Evolutionary conservation across 257 asterid genomes (phyloP), one percentile per base, ranked within the genome.

Genomic region (Vinca minor): DNA sequence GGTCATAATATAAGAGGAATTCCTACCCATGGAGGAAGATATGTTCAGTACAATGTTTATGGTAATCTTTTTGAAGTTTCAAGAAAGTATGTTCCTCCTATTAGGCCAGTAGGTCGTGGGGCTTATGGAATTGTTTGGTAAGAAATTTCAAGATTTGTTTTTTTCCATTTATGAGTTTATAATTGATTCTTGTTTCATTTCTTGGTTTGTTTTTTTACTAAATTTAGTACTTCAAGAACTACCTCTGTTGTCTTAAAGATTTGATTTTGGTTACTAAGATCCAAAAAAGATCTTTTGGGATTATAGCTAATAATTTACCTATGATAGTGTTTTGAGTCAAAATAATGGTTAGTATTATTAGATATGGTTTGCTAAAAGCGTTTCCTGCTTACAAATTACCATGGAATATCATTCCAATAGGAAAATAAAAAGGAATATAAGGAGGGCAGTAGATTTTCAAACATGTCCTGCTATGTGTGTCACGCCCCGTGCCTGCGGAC

Each of bases 71-170:
- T 79, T 62, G 84, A 79, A 71, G 84, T 79, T 67, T 64, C 84
- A 34, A 76, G 75, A 71, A 79, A 79, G 63, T 79, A 79, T 73
- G 71, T 76, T 73, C 84, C 84, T 61, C 84, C 84, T 54, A 69
- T 79, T 49, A 66, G 84, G 74, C 84, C 81, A 31, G 76, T 79
- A 12, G 84, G 84, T 48, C 84, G 84, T 59, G 84, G 84, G 7
- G 84, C 84, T 67, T 75, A 76, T 64, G 84, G 84, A 61, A 76
- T 79, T 59, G 79, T 79, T 55, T 79, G 84, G 84, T 79, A 70
- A 75, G 76, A 53, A 25, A 31, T 31, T 5, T 31, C n/a, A 28
- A n/a, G n/a, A n/a, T n/a, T n/a, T n/a, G 9, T 12, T 48, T 45
- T 20, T 61, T 25, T 32, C 34, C 32, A 4, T 65, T n/a, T n/a